Evolutionary conservation across 345 rosid species (phyloP).

Genomic region (Arabidopsis suecica): DNA sequence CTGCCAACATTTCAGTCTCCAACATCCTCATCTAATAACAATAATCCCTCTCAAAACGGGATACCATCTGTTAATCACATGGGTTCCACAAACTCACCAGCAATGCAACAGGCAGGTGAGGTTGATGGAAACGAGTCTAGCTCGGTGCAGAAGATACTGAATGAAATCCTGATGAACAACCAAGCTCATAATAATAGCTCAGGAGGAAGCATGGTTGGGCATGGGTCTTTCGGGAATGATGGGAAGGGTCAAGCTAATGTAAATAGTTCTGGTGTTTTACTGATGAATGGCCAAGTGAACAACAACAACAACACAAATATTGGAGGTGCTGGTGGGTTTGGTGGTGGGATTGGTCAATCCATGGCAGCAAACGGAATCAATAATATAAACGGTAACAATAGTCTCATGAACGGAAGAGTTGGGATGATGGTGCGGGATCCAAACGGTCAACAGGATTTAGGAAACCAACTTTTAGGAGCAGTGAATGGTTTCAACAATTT

Average conservation of each 20-base stretch:
- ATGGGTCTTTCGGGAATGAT: slow-evolving; percentile 62
- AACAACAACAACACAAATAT: slow-evolving; percentile 51
- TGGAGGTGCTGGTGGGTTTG: slow-evolving; percentile 53
- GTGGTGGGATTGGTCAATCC: slow-evolving; percentile 66
- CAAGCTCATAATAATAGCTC: slow-evolving; percentile 57
- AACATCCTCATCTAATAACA: slow-evolving; percentile 64
- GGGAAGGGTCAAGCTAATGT: slow-evolving; percentile 55
- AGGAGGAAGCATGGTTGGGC: slow-evolving; percentile 59
- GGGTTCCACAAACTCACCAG: slow-evolving; percentile 64
- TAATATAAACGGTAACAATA: slow-evolving; percentile 50
- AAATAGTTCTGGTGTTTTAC: slow-evolving; percentile 53
- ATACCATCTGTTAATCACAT: slow-evolving; percentile 61
- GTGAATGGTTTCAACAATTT: slow-evolving; percentile 75
- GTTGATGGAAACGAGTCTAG: slow-evolving; percentile 71
- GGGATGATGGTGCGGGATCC: slow-evolving; percentile 72
- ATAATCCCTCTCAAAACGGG: slow-evolving; percentile 62
- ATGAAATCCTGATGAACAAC: slow-evolving; percentile 72
- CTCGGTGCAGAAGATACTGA: slow-evolving; percentile 87
- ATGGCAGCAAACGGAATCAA: slow-evolving; percentile 66
- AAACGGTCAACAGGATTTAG: slow-evolving; percentile 75
- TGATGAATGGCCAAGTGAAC: slow-evolving; percentile 62
- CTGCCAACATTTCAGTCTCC: slow-evolving; percentile 79
- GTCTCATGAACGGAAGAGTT: slow-evolving; percentile 70
- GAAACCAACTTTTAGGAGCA: slow-evolving; percentile 82
- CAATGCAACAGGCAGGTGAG: slow-evolving; percentile 69